Evolutionary conservation across 2,329 filamentous ascomycete species (phyloP).

Genomic region (Trichoderma endophyticum): DNA sequence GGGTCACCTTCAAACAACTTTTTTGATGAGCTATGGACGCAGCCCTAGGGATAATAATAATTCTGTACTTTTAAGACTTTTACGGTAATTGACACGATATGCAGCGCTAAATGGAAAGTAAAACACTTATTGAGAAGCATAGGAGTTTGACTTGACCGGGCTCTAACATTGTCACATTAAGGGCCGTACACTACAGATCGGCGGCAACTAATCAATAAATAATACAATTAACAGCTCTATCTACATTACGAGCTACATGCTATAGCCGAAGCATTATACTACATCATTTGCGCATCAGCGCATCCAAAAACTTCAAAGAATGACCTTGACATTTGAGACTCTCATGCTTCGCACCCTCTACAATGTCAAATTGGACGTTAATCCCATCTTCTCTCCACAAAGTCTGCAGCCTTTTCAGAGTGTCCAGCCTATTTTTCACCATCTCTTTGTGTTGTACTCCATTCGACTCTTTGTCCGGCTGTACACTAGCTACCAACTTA

Average conservation of each 20-base stretch:
- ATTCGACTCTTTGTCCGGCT: neutral
- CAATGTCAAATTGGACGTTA: neutral
- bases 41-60: neutral
- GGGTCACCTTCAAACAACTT: neutral
- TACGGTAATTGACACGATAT: neutral
- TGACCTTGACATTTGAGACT: neutral
- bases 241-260: neutral
- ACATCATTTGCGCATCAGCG: neutral
- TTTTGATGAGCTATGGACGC: neutral
- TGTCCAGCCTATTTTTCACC: neutral
- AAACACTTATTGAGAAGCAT: neutral
- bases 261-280: neutral
- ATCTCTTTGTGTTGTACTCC: neutral
- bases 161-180: neutral
- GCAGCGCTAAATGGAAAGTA: neutral
- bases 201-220: neutral
- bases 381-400: neutral
- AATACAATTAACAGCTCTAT: neutral
- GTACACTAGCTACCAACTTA: accelerated
- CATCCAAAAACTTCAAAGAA: neutral
- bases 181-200: neutral
- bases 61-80: neutral
- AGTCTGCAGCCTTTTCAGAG: neutral
- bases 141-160: neutral
- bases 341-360: neutral